A percentile compares a stretch with the other conserved stretches of the same genome.
phyloP scores from a whole-genome alignment of 345 rosid species.

The Acer campestre region DNA sequence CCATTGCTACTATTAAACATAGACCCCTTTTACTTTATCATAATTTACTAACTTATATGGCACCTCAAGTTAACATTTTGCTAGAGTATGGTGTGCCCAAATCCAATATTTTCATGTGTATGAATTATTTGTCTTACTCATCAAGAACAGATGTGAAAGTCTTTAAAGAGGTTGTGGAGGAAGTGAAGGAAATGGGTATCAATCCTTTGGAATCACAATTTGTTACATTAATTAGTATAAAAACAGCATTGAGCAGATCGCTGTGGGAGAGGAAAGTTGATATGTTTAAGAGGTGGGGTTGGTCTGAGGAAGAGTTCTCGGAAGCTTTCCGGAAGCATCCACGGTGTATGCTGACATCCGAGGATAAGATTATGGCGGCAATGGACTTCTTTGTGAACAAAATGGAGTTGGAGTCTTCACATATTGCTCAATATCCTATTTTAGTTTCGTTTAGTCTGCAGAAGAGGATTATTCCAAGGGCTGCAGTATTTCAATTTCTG shows the following conservation, averaged over 20 bases:
- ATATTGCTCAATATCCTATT: not conserved
- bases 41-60: no score
- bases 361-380: conserved; percentile 8
- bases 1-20: no score
- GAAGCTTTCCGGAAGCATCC: conserved; percentile 19
- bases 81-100: conserved; percentile 20
- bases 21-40: no score
- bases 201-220: conserved; percentile 20
- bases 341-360: not conserved
- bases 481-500: conserved; percentile 22
- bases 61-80: not conserved
- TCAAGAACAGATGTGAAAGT: not conserved
- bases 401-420: conserved; percentile 18
- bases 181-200: conserved; percentile 30
- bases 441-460: not conserved
- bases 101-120: not conserved
- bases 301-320: conserved; percentile 26
- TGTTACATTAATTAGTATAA: conserved; percentile 14
- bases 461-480: conserved; percentile 6
- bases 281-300: conserved; percentile 33
- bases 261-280: conserved; percentile 28
- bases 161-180: conserved; percentile 19
- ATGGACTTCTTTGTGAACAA: conserved; percentile 25
- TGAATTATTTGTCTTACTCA: not conserved
- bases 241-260: conserved; percentile 4